Evolutionary conservation across 106 monocot species (phyloP), one percentile per base, ranked within the genome.

Genomic region (Dioscorea zingiberensis): DNA sequence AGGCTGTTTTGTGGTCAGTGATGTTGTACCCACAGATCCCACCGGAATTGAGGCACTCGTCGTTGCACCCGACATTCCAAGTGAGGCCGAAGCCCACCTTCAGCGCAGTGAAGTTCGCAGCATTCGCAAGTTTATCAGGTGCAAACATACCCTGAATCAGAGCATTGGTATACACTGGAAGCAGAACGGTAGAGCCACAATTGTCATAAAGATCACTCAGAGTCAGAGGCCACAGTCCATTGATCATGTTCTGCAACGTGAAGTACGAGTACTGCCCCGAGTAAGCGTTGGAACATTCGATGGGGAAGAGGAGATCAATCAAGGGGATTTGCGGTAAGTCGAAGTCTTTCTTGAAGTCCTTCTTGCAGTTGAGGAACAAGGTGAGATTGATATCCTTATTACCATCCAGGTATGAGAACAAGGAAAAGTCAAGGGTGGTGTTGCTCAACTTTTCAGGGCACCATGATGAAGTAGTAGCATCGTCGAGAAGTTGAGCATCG

Each of bases 11-110:
- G 0, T 65, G 48, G 0, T 0, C 9, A 4, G 5, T 45, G 1
- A 28, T 10, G 25, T 65, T 48, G 44, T 48, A 66, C 55, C 78
- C 78, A 17, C 78, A 78, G 11, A 62, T 21, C 67, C 78, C 78
- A 12, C 67, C 67, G 21, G 78, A 27, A 4, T 27, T 55, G 22
- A 58, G 14, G 30, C 78, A 78, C 7, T 16, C 25, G 4, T 22
- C 66, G 2, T 30, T 10, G 72, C 78, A 78, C 54, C 78, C 72
- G 2, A 30, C 53, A 8, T 15, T 45, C 77, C 77, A 77, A 17
- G 9, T 54, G 54, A 72, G 14, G 23, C 27, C 28, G 10, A 77
- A 77, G n/a, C 77, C 65, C 47, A 48, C 23, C 49, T 48, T 23
- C 21, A 65, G 27, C 4, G 48, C 65, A 2, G 22, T 25, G 7